Percentiles rank a stretch among this genome's conserved stretches.
These are phyloP conservation scores for Malbranchea cinnamomea DNA, from an alignment of 2,329 filamentous ascomycete species.

Conservation along the genomic window DNA sequence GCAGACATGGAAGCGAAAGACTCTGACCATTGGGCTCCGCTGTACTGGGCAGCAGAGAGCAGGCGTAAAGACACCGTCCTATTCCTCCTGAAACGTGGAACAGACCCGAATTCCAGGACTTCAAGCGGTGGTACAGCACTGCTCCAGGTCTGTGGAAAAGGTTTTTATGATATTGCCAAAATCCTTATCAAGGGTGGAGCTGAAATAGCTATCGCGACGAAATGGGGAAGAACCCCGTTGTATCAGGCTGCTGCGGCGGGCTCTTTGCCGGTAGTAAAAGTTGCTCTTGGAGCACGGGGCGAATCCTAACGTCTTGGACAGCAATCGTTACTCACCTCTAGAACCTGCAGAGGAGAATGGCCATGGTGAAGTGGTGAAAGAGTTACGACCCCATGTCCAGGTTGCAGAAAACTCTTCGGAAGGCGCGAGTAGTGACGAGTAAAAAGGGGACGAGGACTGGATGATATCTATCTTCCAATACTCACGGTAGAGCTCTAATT, in stretches of 20 bases:
- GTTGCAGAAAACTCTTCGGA: too few species aligned
- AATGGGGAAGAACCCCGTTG: conserved; percentile 2
- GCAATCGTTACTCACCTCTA: neutral
- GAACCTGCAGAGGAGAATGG: conserved; percentile 1
- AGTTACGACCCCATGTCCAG: neutral
- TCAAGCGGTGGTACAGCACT: too few species aligned
- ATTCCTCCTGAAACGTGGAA: conserved; percentile 1
- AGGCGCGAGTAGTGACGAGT: neutral
- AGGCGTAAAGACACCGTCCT: conserved; percentile 1
- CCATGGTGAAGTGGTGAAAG: neutral
- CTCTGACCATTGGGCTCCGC: neutral
- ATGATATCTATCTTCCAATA: too few species aligned
- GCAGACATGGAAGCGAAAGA: conserved; percentile 1
- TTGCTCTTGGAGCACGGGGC: neutral
- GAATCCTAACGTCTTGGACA: conserved; percentile 1
- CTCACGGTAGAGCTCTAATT: too few species aligned
- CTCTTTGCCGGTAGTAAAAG: conserved; percentile 1
- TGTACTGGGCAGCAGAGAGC: conserved; percentile 2
- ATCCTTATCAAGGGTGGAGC: conserved; percentile 1
- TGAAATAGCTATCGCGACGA: conserved; percentile 1
- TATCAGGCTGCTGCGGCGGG: conserved; percentile 2
- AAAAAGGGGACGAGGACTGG: neutral
- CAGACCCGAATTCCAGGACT: conserved; percentile 4
- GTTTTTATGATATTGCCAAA: neutral
- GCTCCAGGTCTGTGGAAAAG: conserved; percentile 2